Conservation (phyloP, 2,329 filamentous ascomycete genomes). For the Talaromyces amestolkiae region DNA sequence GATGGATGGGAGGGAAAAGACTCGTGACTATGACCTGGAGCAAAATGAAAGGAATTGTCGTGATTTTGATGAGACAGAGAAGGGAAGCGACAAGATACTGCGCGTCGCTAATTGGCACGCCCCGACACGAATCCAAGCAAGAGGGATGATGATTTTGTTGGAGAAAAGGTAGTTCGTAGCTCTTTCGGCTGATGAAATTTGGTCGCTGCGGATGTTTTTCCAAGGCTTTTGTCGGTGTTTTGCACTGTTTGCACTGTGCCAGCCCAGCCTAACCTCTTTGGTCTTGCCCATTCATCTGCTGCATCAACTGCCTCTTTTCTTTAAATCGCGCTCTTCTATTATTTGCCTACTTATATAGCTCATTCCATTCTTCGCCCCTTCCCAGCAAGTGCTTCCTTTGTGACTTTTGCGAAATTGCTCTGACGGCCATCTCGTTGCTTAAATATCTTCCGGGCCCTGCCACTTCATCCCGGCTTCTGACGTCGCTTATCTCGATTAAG, state of each 20-base stretch:
- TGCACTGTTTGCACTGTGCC: slow-evolving; percentile 17
- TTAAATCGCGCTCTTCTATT: background rate
- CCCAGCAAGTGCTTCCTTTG: background rate
- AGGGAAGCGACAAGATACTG: background rate
- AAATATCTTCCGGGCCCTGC: background rate
- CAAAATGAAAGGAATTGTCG: background rate
- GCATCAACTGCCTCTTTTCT: background rate
- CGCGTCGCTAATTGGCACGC: slow-evolving; percentile 4
- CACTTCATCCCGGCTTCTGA: slow-evolving; percentile 11
- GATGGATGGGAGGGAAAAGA: slow-evolving; percentile 12
- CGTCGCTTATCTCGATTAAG: slow-evolving; percentile 2
- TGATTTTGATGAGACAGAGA: background rate
- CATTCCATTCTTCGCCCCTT: background rate
- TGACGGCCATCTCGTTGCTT: background rate
- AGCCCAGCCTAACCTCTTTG: background rate
- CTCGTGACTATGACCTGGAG: background rate
- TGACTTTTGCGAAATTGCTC: background rate
- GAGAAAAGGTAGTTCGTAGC: slow-evolving; percentile 2
- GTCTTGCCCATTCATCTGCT: background rate
- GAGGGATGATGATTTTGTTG: background rate
- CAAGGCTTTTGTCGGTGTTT: slow-evolving; percentile 5
- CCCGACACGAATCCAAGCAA: slow-evolving; percentile 14
- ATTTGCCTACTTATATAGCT: background rate
- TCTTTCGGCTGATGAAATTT: slow-evolving; percentile 18
- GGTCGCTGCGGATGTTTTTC: slow-evolving; percentile 18